These are phyloP conservation scores for Brassica hybrid DNA, from an alignment of 441 rosid species.

Conservation along the genomic window DNA sequence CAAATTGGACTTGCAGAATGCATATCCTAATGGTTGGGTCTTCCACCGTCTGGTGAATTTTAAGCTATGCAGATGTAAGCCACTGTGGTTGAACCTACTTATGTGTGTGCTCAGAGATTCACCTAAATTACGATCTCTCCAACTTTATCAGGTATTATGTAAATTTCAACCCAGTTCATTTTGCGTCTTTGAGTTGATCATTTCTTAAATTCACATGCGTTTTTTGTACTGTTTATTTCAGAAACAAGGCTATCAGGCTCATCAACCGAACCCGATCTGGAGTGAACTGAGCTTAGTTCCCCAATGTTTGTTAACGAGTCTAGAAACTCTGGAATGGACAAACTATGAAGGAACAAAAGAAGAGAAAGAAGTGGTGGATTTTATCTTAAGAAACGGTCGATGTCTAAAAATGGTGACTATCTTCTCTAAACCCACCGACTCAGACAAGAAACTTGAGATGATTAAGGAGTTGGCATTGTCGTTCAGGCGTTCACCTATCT, in stretches of 20 bases:
- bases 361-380: neutral
- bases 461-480: slow-evolving; percentile 1
- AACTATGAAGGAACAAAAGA: neutral
- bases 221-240: neutral
- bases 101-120: slow-evolving; percentile 9
- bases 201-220: neutral
- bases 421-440: neutral
- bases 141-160: neutral
- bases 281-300: slow-evolving; percentile 17
- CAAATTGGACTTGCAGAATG: neutral
- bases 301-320: neutral
- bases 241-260: neutral
- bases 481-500: neutral
- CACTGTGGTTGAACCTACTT: neutral
- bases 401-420: neutral
- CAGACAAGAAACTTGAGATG: neutral
- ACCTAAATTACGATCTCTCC: neutral
- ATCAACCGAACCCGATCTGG: neutral
- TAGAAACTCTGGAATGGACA: slow-evolving; percentile 1
- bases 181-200: neutral
- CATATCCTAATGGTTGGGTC: neutral
- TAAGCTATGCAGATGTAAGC: neutral
- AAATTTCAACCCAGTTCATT: neutral
- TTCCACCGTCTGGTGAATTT: neutral
- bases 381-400: neutral